Evolutionary conservation across 345 rosid species (phyloP), one percentile per base, ranked within the genome.

Genomic region (Gossypioides kirkii): DNA sequence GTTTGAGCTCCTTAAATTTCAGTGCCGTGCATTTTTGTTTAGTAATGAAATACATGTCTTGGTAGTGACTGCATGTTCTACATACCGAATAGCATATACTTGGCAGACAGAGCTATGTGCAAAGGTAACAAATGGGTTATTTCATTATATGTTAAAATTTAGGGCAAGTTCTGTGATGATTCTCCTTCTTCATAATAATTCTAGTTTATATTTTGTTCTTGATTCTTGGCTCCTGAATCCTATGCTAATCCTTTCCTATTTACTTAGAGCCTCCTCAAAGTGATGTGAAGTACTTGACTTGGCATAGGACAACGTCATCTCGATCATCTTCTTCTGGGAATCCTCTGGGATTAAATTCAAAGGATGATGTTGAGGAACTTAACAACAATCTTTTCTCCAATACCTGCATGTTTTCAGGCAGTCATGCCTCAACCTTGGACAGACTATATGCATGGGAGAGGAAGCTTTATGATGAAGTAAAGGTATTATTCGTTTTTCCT

Each of bases 371-470:
- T 41, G 98, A 88, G 82, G 96, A 88, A 52, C 86, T 83, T 61
- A 79, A 77, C 63, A 82, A 78, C 74, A 83, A 83, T 87, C 80
- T 87, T 78, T 88, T 88, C 77, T 87, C 89, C 55, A 87, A 83
- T 78, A 81, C 85, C 70, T 86, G 93, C 85, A 86, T 91, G 99
- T 86, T 83, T 81, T 91, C 98, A 6, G 96, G 98, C 61, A 92
- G 98, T 79, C 98, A 95, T 74, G 99, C 90, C 50, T 95, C 99
- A 25, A 95, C 98, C 10, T 81, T 95, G 80, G 96, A 95, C 80
- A 87, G 98, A 77, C 79, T 95, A 22, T 91, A 80, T 84, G 99
- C 99, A 22, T 95, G 99, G 99, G 99, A 95, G 88, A 84, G 89
- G 80, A 95, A 95, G 81, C 98, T 95, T 78, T 88, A 89, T 66